Base-by-base conservation (phyloP, 495 filamentous ascomycete species). In the Trichoderma erinaceum region DNA sequence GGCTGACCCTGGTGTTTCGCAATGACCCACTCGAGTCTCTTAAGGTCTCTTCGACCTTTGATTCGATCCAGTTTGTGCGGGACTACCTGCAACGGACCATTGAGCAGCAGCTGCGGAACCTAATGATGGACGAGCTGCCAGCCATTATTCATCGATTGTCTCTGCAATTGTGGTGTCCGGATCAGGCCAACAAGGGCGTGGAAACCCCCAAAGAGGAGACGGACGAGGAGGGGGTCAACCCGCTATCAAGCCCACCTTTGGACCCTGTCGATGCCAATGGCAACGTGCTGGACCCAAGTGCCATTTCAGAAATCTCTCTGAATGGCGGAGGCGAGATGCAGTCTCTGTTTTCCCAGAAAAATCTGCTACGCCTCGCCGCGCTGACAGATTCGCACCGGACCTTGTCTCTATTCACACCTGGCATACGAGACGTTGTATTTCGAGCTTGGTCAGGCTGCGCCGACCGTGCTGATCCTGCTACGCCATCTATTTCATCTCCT, bases 1-100 rank as follows among this genome's bases (percentile, higher is more conserved):
- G 95, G 10, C 84, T 99, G 63, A 99, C 95, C 0, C 82, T 99
- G 44, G 95, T 99, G 6, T 99, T 99, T 72, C 90, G 95, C 70
- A 98, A 99, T 83, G 95, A 99, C 77, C 95, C 95, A 2, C 87
- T 99, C 66, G 95, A 99, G 73, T 97, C 93, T 16, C 87, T 99
- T 70, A 98, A 97, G 81, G 95, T 99, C 69, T 97, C 95, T 3
- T 97, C 92, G 68, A 99, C 95, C 32, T 99, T 98, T 76, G 95
- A 99, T 79, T 97, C 95, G 13, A 99, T 99, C 72, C 94, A 94
- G 12, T 99, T 98, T 72, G 94, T 99, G 67, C 88, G 94, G 67
- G 94, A 98, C 74, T 99, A 97, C 77, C 82, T 99, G 63, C 95
- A 99, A 74, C 92, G 90, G 73, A 96, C 94, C 68, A 99, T 99